Evolutionary conservation across 306 rosid genomes (phyloP), one percentile per base, ranked within the genome.

Genomic region (Lotus japonicus): DNA sequence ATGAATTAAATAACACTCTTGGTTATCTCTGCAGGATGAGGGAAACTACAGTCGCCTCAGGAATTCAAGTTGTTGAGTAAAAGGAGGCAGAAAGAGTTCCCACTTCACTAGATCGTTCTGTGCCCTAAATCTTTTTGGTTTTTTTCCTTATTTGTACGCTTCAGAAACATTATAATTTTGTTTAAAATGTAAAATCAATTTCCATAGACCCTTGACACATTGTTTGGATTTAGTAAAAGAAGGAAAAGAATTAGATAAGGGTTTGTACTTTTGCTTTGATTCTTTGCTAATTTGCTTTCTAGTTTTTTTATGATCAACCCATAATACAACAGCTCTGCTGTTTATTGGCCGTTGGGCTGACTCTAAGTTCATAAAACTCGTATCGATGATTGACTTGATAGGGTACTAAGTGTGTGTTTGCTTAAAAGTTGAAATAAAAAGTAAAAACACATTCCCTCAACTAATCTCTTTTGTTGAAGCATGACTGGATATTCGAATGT

Each of bases 1-100:
- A 35, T 5, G 59, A 60, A 21, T 33, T 58, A 48, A 58, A 18
- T 38, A 38, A 58, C 7, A 51, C 7, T 36, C 7, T 58, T 43
- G 18, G 17, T 52, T 28, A 54, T 70, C 41, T 70, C 60, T 0
- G 60, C 83, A 82, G 86, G 77, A 44, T 77, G 57, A 65, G 9
- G 64, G 59, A 58, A 55, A 53, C 51, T 44, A 12, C 44, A 46
- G 63, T 23, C 21, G 42, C 51, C 55, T 52, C 50, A 17, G 82
- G 38, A 68, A 39, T 64, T 63, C 48, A 64, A 44, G 74, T 53
- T 70, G 57, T 58, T 11, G 59, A 58, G 62, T 46, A 51, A 38
- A 58, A 26, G 54, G 74, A 42, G 70, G 69, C 72, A 17, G 68
- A 51, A 51, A 39, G 50, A 52, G 52, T 16, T 68, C 57, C 41